Base-by-base conservation (phyloP, 2,329 filamentous ascomycete genomes). In the Hymenoscyphus albidus region DNA sequence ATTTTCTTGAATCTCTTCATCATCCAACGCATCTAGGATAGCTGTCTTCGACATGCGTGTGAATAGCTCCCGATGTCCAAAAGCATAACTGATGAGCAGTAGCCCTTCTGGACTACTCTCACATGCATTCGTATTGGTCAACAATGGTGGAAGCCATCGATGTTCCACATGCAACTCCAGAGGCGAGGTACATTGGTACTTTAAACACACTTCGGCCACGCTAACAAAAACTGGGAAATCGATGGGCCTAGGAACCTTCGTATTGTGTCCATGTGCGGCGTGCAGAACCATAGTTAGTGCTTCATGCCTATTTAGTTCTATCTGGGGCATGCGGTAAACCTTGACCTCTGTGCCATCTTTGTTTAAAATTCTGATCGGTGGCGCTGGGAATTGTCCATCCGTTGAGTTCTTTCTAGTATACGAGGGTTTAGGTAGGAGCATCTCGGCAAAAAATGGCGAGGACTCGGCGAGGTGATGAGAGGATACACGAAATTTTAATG, bases 301-400 rank as follows among this genome's bases (percentile, higher is more conserved):
- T 2, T 74, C 70, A 1, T 79, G 63, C 1, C 70, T 73, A 61
- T 84, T 82, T 5, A 77, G 66, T 67, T 84, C 82, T 35, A 77
- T 70, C 68, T 84, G 82, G 1, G 82, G 81, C 82, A 85, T 84
- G 12, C 80, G 78, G 66, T 82, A 84, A 1, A 84, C 69, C 67
- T 75, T 79, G 1, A 78, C 78, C 66, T 80, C 77, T 6, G 76
- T 75, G 0, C 80, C 80, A 61, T 83, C 80, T 39, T 76, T 74
- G 66, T 77, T 81, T 14, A 74, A 71, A 61, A 79, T 78, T 31
- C 70, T 74, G 73, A 70, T 6, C 73, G 70, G 76, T 73, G 67
- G 64, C 73, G 9, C 73, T 57, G 58, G 71, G 27, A 74, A 65
- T 31, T 71, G 66, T 39, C 62, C 61, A 13, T 71, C 63, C 65